Percentiles rank a stretch among this genome's conserved stretches.
Evolutionary conservation across 2,329 filamentous ascomycete species (phyloP).

Genomic region (Talaromyces sp.): DNA sequence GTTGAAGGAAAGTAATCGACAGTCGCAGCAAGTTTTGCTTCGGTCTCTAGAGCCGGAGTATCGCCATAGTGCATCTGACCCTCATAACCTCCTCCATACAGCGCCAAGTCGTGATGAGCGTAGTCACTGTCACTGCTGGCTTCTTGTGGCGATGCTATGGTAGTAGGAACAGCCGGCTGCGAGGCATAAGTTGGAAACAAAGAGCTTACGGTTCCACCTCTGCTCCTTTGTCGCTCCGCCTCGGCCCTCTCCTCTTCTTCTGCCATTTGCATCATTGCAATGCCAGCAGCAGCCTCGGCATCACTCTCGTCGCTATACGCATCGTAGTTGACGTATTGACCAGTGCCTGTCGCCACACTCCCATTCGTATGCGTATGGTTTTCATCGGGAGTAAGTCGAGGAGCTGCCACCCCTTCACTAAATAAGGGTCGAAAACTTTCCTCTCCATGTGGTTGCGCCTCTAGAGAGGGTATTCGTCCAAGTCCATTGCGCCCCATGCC

Average conservation of each 20-base stretch:
- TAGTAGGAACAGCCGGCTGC: conserved; percentile 39
- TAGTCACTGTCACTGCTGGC: conserved; percentile 69
- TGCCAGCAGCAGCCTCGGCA: conserved; percentile 77
- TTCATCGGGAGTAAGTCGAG: conserved; percentile 41
- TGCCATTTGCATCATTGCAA: conserved; percentile 78
- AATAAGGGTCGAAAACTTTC: conserved; percentile 18
- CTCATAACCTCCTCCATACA: conserved; percentile 70
- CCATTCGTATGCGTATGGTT: conserved; percentile 49
- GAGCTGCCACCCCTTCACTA: conserved; percentile 17
- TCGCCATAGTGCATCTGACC: conserved; percentile 61
- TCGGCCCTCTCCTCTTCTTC: conserved; percentile 69
- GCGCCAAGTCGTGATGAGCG: conserved; percentile 66
- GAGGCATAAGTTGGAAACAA: conserved; percentile 44
- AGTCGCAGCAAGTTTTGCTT: not conserved
- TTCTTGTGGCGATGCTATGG: conserved; percentile 26
- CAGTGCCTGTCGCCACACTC: conserved; percentile 43
- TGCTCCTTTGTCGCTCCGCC: conserved; percentile 44
- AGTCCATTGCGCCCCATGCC: conserved; percentile 2
- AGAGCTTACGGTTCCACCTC: conserved; percentile 54
- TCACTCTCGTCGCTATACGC: conserved; percentile 73
- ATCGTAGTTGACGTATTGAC: conserved; percentile 47
- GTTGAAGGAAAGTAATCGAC: conserved; percentile 2
- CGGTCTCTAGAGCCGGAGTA: conserved; percentile 33
- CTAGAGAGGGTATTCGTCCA: conserved; percentile 2
- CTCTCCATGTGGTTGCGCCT: conserved; percentile 14